Evolutionary conservation across 2,329 filamentous ascomycete genomes (phyloP).

Genomic region (Microsporum canis): DNA sequence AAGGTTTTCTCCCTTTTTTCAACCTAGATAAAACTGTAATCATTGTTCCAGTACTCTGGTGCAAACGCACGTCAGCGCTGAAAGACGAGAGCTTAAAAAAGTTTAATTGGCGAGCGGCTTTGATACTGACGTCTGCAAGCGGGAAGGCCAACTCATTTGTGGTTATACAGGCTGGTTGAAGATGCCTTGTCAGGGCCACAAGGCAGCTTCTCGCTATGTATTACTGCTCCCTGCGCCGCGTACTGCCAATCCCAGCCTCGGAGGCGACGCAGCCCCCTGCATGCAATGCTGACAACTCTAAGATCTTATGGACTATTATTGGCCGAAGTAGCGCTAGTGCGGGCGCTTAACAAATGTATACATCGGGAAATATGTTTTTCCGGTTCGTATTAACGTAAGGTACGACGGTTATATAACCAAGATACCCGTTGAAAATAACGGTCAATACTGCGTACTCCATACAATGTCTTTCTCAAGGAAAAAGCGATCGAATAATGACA

Average conservation of each 20-base stretch:
- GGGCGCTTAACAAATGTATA: constrained; percentile 2
- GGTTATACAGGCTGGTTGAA: neutral
- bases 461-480: neutral
- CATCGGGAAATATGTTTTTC: neutral
- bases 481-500: neutral
- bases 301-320: neutral
- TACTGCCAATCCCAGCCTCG: neutral
- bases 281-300: neutral
- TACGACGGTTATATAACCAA: neutral
- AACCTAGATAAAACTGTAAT: neutral
- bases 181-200: neutral
- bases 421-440: constrained; percentile 1
- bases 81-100: neutral
- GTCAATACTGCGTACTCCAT: neutral
- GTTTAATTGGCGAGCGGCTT: neutral
- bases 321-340: neutral
- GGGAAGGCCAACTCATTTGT: neutral
- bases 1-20: neutral
- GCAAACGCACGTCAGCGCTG: neutral
- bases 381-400: neutral
- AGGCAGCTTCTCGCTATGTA: neutral
- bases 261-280: neutral
- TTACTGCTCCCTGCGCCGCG: neutral
- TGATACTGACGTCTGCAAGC: neutral
- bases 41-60: neutral